Evolutionary conservation across 805 yeast species (phyloP).

Genomic region (Pichia scutulata): DNA sequence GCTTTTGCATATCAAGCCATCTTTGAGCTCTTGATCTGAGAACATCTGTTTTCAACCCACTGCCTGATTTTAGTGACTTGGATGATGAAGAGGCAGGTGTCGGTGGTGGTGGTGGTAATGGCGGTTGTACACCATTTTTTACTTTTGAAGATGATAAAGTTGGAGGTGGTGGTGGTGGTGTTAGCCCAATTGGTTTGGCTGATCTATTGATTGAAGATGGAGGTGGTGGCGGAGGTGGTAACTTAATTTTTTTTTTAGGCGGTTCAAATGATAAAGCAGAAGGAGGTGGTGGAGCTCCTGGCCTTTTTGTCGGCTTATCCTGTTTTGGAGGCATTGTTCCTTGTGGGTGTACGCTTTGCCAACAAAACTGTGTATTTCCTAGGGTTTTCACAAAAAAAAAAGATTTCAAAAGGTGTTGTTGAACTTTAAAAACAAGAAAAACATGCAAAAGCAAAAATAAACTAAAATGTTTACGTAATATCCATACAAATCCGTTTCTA

Average conservation of each 20-base stretch:
- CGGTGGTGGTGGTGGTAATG: conserved; percentile 26
- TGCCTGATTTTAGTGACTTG: conserved; percentile 11
- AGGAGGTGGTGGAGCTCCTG: conserved; percentile 6
- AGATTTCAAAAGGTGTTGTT: not conserved
- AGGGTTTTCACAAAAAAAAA: not conserved
- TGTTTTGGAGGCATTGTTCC: conserved; percentile 8
- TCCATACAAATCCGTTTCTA: not conserved
- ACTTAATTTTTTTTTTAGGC: conserved; percentile 2
- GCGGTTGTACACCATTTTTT: conserved; percentile 13
- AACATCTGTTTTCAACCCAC: not conserved
- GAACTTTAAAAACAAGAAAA: not conserved
- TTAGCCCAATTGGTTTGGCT: not conserved
- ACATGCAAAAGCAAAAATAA: not conserved
- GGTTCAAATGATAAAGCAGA: not conserved
- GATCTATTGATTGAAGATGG: not conserved
- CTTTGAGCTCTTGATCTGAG: conserved; percentile 31
- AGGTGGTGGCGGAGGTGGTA: conserved; percentile 11
- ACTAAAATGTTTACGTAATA: not conserved
- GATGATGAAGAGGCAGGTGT: conserved; percentile 1
- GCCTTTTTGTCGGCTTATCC: conserved; percentile 1
- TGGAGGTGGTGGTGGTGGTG: conserved; percentile 8
- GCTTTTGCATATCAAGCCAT: conserved; percentile 62
- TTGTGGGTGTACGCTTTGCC: not conserved
- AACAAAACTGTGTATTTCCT: not conserved
- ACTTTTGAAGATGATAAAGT: not conserved